Base-by-base conservation (phyloP, 2,329 filamentous ascomycete genomes). In the Purpureocillium lavendulum region DNA sequence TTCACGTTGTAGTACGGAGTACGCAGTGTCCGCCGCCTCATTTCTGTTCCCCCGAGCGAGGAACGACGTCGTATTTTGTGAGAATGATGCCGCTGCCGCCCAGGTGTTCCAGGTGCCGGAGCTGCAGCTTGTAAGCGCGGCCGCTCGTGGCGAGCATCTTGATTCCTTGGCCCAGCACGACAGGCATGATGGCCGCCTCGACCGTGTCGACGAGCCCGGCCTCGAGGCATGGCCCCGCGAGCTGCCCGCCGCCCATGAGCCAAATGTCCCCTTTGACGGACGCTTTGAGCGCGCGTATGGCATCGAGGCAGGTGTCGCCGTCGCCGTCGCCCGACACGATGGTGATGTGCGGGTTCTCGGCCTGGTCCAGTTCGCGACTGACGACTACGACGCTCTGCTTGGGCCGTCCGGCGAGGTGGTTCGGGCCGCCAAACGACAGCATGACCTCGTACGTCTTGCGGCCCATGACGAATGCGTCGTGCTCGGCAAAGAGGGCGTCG, bases 391-490 rank as follows among this genome's bases (percentile, higher is more conserved):
- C 42, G 4, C 35, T 50, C 6, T 51, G 40, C 26, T 44, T 51
- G 0, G 49, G 18, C 7, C 37, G 34, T 0, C 40, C 47, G 2
- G 31, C 33, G 1, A 64, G 40, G 1, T 49, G 57, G 14, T 56
- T 54, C 21, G 6, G 5, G 13, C 45, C 46, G 2, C 46, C 24
- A 38, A 39, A 32, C 1, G 43, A 40, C 7, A 32, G 41, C 41
- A 62, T 54, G 8, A 47, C 46, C 14, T 62, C 45, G 40, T 60
- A 62, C 0, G 60, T 61, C 40, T 54, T 59, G 15, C 60, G 57
- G 3, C 59, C 60, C 58, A 64, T 62, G 45, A 63, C 26, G 29
- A 60, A 60, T 7, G 37, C 42, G 30, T 51, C 50, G 36, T 61
- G 64, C 7, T 57, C 40, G 1, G 46, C 44, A 38, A 59, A 59